Percentiles rank a stretch among this genome's conserved stretches.
These are phyloP conservation scores for Fraxinus ornus DNA, from an alignment of 305 asterid species.

Conservation along the genomic window DNA sequence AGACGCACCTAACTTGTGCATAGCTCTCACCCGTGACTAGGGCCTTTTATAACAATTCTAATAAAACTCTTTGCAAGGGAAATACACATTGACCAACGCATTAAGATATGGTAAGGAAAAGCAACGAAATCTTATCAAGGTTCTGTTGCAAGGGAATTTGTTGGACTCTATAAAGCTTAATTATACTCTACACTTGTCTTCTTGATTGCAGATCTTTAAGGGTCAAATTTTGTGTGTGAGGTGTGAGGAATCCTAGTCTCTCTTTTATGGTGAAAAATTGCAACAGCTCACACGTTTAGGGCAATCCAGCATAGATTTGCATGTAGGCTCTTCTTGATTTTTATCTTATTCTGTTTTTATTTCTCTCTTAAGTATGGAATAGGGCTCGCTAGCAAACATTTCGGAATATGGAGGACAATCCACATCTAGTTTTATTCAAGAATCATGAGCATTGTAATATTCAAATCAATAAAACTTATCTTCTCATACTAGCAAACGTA, in stretches of 20 bases:
- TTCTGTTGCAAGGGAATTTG: not conserved
- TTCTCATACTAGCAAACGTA: not conserved
- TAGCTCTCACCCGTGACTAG: not conserved
- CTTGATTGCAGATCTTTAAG: not conserved
- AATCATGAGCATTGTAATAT: not conserved
- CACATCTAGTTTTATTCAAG: not conserved
- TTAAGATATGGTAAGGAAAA: not conserved
- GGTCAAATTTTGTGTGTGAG: not conserved
- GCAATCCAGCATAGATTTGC: not conserved
- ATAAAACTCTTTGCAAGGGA: not conserved
- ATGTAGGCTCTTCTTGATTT: not conserved
- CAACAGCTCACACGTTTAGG: not conserved
- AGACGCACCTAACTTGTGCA: not conserved
- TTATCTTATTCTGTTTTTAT: not conserved
- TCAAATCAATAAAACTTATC: not conserved
- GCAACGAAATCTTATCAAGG: not conserved
- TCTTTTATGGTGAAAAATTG: not conserved
- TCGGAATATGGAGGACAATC: not conserved
- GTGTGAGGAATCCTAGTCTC: not conserved
- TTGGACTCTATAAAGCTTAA: not conserved
- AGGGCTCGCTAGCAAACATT: not conserved
- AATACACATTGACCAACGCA: not conserved
- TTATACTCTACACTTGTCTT: not conserved
- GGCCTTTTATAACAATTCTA: not conserved
- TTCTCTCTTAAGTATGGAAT: not conserved